Evolutionary conservation across 2,329 filamentous ascomycete genomes (phyloP).

Genomic region (Fusarium subglutinans): DNA sequence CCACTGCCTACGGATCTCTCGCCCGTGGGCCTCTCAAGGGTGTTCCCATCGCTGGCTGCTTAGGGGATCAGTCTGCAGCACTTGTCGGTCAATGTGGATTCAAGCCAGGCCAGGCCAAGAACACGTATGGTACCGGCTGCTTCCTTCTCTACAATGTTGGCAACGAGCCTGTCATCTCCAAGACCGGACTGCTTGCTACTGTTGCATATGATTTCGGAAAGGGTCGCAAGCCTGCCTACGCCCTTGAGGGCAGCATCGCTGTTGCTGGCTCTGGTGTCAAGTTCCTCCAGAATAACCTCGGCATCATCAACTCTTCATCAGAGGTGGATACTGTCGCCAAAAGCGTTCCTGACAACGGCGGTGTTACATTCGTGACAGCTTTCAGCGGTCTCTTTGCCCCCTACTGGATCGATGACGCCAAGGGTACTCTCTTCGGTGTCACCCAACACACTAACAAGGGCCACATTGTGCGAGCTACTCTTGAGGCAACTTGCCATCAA

Average conservation of each 20-base stretch:
- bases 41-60: constrained; percentile 79
- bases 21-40: constrained; percentile 73
- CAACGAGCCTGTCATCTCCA: constrained; percentile 84
- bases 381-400: constrained; percentile 92
- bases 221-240: constrained; percentile 72
- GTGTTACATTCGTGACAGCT: constrained; percentile 87
- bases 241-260: constrained; percentile 84
- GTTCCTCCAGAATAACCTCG: constrained; percentile 73
- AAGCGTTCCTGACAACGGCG: constrained; percentile 76
- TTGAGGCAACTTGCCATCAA: constrained; percentile 93
- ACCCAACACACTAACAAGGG: constrained; percentile 86
- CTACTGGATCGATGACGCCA: constrained; percentile 94
- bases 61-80: constrained; percentile 88
- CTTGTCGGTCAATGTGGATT: constrained; percentile 89
- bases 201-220: constrained; percentile 84
- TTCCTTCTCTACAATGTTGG: constrained; percentile 93
- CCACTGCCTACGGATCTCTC: constrained; percentile 76
- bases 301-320: constrained; percentile 63
- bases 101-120: constrained; percentile 83
- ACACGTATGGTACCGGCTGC: constrained; percentile 90
- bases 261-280: constrained; percentile 85
- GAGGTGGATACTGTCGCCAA: constrained; percentile 62
- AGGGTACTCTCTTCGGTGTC: constrained; percentile 87
- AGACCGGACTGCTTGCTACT: constrained; percentile 83
- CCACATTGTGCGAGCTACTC: constrained; percentile 87